Evolutionary conservation across 768 basidiomycete genomes (phyloP), one percentile per base, ranked within the genome.

Genomic region (Pulveroboletus sp.): DNA sequence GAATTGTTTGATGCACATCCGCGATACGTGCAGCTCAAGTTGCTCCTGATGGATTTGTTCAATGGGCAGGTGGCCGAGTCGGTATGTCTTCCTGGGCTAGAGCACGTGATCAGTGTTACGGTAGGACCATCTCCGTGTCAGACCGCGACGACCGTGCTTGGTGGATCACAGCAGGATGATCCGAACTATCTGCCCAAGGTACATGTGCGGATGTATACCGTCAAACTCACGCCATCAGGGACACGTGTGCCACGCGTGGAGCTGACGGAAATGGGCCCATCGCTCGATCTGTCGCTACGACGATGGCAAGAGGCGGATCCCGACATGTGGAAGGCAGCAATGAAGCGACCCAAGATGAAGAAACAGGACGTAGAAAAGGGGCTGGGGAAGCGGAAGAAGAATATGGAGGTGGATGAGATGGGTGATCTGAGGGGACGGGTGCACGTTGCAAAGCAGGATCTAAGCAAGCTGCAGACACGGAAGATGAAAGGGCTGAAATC

Each of bases 351-450:
- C 14, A 96, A 94, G 74, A 58, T 97, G 54, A 89, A 87, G 73
- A 93, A 95, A 75, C 78, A 77, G 51, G 89, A 93, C 32, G 71
- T 95, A 41, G 91, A 89, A 71, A 83, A 78, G 65, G 92, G 93
- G 0, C 63, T 92, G 9, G 92, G 90, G n/a, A 90, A 89, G 78
- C 90, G 89, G 77, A 81, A 77, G 70, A 94, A 93, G 81, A 99
- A 99, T 65, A 65, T 92, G 69, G 92, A 93, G 73, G 89, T 93
- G 60, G 95, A 99, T 74, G 92, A 90, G 69, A 96, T 98, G 95
- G 96, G 96, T 49, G 91, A 99, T 66, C 68, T 93, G 70, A 80
- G 95, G 60, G 96, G 94, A 39, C 77, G 83, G 51, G 81, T 99
- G 27, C 94, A 98, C 69, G 70, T 98, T 49, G 89, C 73, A 51